phyloP scores from a whole-genome alignment of 2,329 filamentous ascomycete genomes.

The Arthroderma sp. region DNA sequence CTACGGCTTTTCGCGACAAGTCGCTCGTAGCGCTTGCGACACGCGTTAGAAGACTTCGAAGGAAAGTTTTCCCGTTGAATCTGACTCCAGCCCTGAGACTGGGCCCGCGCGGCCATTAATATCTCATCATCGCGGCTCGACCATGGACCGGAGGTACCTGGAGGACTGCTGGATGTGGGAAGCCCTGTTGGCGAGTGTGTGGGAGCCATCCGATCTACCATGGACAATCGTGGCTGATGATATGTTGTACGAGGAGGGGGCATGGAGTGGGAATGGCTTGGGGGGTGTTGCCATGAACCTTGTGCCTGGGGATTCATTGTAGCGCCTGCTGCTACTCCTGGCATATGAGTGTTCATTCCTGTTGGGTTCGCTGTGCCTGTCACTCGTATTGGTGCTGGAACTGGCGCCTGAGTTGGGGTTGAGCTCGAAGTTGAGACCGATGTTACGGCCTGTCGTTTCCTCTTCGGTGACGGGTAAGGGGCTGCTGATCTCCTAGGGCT shows the following conservation, averaged over 20 bases:
- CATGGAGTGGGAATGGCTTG: constrained; percentile 3
- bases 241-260: constrained; percentile 9
- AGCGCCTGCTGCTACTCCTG: constrained; percentile 1
- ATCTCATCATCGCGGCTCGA: constrained; percentile 59
- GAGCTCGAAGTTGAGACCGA: neutral
- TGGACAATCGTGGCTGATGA: neutral
- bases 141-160: constrained; percentile 46
- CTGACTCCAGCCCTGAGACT: constrained; percentile 70
- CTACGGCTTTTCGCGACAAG: constrained; percentile 60
- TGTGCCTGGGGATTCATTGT: constrained; percentile 2
- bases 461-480: constrained; percentile 7
- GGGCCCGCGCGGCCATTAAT: constrained; percentile 56
- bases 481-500: constrained; percentile 8
- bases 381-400: neutral
- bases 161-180: constrained; percentile 5
- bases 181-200: constrained; percentile 4
- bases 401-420: neutral
- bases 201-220: neutral
- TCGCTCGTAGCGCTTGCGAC: constrained; percentile 77
- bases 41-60: constrained; percentile 65
- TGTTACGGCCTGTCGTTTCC: constrained; percentile 1
- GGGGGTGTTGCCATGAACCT: constrained; percentile 6
- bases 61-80: constrained; percentile 68
- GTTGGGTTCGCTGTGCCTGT: neutral
- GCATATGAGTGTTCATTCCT: constrained; percentile 8